Evolutionary conservation across 2,329 filamentous ascomycete species (phyloP), one percentile per base, ranked within the genome.

Genomic region (Didymosphaeria variabile): DNA sequence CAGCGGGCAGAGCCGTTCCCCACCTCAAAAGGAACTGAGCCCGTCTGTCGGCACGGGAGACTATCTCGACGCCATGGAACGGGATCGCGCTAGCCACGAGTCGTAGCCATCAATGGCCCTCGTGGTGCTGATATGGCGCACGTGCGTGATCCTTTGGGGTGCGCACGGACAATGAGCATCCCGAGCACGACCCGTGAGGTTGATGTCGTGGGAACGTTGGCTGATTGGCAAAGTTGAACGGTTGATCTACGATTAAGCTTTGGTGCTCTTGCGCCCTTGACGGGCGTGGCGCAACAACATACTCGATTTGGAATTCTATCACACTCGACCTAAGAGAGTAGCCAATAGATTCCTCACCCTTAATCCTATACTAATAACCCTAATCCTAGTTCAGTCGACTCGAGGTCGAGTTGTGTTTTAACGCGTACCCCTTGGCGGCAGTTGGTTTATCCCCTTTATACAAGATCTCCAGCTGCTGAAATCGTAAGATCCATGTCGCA

Each of bases 91-190:
- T 51, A 51, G 17, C 8, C 5, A 3, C 31, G 15, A n/a, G 7
- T 17, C 8, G 5, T 19, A 12, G n/a, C 47, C 9, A 5, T 36
- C 12, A 51, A 36, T 51, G 47, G 47, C 17, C 47, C 21, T 5
- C 47, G 9, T 23, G 5, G 8, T 36, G 13, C 19, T 36, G 31
- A 51, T 36, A 21, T 51, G 31, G 36, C 15, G 51, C 36, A 54
- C 51, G 51, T 54, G 51, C 51, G 13, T 29, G 51, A 54, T 54
- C 51, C 51, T 54, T 54, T 44, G 47, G 29, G 47, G 47, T 34
- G 38, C 51, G 51, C 51, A 54, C 51, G 23, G 51, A 19, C 21
- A 36, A 7, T 17, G 13, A 23, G 8, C 5, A 15, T 23, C 23
- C 36, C n/a, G 34, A 40, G 51, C 23, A 54, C 36, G 34, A 21